These are phyloP conservation scores for Orobanche coerulescens DNA, from an alignment of 257 asterid genomes.

Conservation along the genomic window DNA sequence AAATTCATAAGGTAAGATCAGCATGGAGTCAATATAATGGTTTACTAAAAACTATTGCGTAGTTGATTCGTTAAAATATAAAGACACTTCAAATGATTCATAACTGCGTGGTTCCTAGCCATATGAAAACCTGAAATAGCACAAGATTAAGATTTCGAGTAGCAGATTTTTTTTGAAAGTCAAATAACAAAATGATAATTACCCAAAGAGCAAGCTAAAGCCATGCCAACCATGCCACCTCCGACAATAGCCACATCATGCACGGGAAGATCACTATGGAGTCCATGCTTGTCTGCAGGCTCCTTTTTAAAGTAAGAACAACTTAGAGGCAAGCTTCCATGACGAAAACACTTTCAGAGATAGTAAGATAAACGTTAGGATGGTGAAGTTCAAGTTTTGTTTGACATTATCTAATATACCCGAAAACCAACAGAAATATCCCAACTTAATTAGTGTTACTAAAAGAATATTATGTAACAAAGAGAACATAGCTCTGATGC, in stretches of 20 bases:
- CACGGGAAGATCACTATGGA: conserved; percentile 32
- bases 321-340: conserved; percentile 6
- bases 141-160: neutral
- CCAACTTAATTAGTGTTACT: neutral
- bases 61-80: neutral
- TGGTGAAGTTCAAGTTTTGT: neutral
- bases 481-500: neutral
- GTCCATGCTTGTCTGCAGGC: conserved; percentile 26
- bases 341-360: neutral
- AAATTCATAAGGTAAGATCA: conserved; percentile 6
- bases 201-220: conserved; percentile 92
- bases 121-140: conserved; percentile 4
- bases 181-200: conserved; percentile 21
- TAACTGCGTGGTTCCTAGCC: conserved; percentile 5
- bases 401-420: conserved; percentile 1
- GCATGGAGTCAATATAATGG: conserved; percentile 1
- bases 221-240: conserved; percentile 99
- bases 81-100: neutral
- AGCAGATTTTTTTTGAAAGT: conserved; percentile 9
- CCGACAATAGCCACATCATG: conserved; percentile 97
- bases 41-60: neutral
- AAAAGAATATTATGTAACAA: too few relatives aligned
- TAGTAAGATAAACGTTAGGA: neutral
- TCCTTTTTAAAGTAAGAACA: conserved; percentile 31
- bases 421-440: conserved; percentile 11